phyloP scores from a whole-genome alignment of 768 basidiomycete species.

The Pleurotus djamor region DNA sequence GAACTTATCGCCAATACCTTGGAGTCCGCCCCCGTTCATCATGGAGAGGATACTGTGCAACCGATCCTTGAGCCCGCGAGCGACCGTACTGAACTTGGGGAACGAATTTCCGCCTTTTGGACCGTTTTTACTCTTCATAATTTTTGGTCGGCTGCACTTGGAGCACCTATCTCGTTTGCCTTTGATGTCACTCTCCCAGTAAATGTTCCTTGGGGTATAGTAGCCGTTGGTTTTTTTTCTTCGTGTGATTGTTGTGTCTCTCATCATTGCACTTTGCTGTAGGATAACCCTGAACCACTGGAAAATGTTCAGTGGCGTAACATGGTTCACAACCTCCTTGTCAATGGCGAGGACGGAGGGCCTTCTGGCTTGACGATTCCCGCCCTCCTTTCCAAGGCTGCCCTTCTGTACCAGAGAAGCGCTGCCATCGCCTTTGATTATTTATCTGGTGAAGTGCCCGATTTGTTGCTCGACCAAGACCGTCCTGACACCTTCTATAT shows the following conservation, averaged over 20 bases:
- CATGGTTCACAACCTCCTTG: slow-evolving; percentile 24
- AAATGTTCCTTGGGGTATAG: slow-evolving; percentile 47
- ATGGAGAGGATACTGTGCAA: neutral
- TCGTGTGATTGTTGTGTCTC: slow-evolving; percentile 9
- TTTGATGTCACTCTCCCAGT: slow-evolving; percentile 50
- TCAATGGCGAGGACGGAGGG: slow-evolving; percentile 18
- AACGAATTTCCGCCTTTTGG: slow-evolving; percentile 19
- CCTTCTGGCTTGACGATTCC: slow-evolving; percentile 13
- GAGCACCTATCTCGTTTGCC: slow-evolving; percentile 14
- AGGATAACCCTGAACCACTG: neutral
- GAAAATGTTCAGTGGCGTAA: slow-evolving; percentile 10
- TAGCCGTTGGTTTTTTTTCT: slow-evolving; percentile 13
- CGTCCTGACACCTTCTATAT: neutral
- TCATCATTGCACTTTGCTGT: neutral
- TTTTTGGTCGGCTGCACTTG: slow-evolving; percentile 10
- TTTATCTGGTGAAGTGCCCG: slow-evolving; percentile 7
- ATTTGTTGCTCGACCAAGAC: neutral
- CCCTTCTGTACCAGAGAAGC: slow-evolving; percentile 32
- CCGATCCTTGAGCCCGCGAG: slow-evolving; percentile 7
- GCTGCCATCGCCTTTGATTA: slow-evolving; percentile 13
- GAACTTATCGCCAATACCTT: neutral
- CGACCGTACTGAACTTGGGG: slow-evolving; percentile 12
- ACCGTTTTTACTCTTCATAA: slow-evolving; percentile 14
- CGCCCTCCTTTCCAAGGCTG: slow-evolving; percentile 24
- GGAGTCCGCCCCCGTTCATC: neutral